These are phyloP conservation scores for Carex cristatella DNA, from an alignment of 176 grass and related monocot genomes.

Conservation along the genomic window DNA sequence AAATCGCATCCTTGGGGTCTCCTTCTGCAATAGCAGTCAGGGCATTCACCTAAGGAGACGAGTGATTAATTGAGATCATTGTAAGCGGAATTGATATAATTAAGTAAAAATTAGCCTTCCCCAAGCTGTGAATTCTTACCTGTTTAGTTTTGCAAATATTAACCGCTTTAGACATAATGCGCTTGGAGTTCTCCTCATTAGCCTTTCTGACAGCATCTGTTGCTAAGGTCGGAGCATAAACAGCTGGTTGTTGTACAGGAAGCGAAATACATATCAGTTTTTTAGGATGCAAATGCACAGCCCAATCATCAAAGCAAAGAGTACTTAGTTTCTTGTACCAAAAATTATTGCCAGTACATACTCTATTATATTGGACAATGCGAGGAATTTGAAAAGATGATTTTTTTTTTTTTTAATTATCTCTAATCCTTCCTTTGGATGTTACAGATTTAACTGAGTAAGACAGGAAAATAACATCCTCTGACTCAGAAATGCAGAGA, in stretches of 20 bases:
- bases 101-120: no score
- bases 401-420: no score
- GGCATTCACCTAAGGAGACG: constrained; percentile 27
- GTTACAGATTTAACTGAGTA: no score
- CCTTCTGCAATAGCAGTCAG: constrained; percentile 49
- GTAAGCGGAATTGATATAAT: not conserved
- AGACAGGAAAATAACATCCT: no score
- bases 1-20: constrained; percentile 73
- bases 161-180: constrained; percentile 35
- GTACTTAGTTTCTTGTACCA: not conserved
- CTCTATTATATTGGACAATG: no score
- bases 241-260: constrained; percentile 5
- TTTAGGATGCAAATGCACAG: not conserved
- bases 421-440: not conserved
- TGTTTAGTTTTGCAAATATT: constrained; percentile 39
- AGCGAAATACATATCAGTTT: not conserved
- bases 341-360: not conserved
- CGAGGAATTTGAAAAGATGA: no score
- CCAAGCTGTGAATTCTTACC: not conserved
- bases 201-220: constrained; percentile 45
- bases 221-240: constrained; percentile 35
- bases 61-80: not conserved
- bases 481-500: no score
- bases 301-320: not conserved
- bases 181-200: constrained; percentile 45